Evolutionary conservation across 2,329 filamentous ascomycete species (phyloP), one percentile per base, ranked within the genome.

Genomic region (Clonostachys sp.): DNA sequence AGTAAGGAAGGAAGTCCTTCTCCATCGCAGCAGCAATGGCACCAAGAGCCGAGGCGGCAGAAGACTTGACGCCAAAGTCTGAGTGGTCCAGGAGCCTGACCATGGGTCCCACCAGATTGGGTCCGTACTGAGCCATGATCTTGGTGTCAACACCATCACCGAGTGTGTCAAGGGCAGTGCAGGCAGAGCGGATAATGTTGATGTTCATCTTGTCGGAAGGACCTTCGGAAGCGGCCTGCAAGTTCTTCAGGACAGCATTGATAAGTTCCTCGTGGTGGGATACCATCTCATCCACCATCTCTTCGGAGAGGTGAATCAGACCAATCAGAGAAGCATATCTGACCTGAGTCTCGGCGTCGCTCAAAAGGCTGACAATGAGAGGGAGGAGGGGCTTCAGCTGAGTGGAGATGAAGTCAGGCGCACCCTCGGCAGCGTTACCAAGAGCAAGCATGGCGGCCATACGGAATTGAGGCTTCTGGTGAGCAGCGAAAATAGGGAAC

Each of bases 331-430:
- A 86, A 44, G 92, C 90, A 64, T 91, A 87, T 51, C 94, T 84
- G 49, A 99, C 94, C 57, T 84, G 84, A 56, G 83, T 78, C 55
- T 95, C 88, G n/a, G 81, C 75, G 62, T 99, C 94, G 62, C 90
- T 79, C 38, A 99, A 81, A 9, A 97, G 79, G 60, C 83, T 84
- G 49, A 96, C 77, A 50, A 97, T 84, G 57, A 89, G 78, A 44
- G 94, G 94, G 65, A 97, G 82, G 55, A 97, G 87, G 55, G 86
- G 81, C 60, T 86, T 79, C 52, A 97, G 81, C 70, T 99, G 94
- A 17, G 91, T 96, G 53, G 89, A 90, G 61, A 97, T 91, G 70
- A 97, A 99, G 67, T 99, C 94, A 14, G 94, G 94, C 33, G 94
- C 92, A 57, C 94, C 94, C 74, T 97, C 94, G 46, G 96, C 92